Conservation (phyloP, 352 stramenopile species). For the Pythium sp. region DNA sequence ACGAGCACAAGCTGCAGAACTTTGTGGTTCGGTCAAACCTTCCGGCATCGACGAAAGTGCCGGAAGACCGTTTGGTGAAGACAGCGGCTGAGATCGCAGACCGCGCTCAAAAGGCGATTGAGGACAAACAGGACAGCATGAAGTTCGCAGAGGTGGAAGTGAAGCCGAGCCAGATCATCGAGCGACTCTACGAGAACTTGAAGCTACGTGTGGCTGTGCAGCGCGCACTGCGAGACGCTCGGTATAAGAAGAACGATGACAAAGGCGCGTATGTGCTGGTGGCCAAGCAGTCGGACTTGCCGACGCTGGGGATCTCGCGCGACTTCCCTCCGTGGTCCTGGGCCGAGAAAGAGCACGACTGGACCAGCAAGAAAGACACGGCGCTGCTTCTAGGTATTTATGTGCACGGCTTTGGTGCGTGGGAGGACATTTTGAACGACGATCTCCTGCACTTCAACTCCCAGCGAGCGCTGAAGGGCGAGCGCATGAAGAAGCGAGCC, state of each 20-base stretch:
- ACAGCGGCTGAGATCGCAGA: conserved; percentile 69
- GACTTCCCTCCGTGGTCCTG: conserved; percentile 71
- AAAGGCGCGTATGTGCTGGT: conserved; percentile 74
- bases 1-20: conserved; percentile 75
- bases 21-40: conserved; percentile 75
- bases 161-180: conserved; percentile 68
- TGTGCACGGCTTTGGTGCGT: conserved; percentile 81
- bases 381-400: conserved; percentile 79
- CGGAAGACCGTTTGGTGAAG: conserved; percentile 48
- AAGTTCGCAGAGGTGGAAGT: conserved; percentile 80
- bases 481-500: conserved; percentile 78
- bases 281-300: conserved; percentile 65
- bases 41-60: conserved; percentile 44
- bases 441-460: conserved; percentile 73
- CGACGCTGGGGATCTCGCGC: conserved; percentile 54
- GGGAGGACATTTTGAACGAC: conserved; percentile 86
- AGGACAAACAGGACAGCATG: conserved; percentile 69
- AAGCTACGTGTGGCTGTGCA: conserved; percentile 84
- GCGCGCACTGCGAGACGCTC: conserved; percentile 50
- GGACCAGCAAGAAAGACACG: conserved; percentile 74
- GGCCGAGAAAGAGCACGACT: conserved; percentile 84
- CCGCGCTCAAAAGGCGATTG: conserved; percentile 43
- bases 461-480: conserved; percentile 81
- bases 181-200: conserved; percentile 83
- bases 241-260: conserved; percentile 35